Evolutionary conservation across 2,329 filamentous ascomycete genomes (phyloP).

Genomic region (Venturia pyrina): DNA sequence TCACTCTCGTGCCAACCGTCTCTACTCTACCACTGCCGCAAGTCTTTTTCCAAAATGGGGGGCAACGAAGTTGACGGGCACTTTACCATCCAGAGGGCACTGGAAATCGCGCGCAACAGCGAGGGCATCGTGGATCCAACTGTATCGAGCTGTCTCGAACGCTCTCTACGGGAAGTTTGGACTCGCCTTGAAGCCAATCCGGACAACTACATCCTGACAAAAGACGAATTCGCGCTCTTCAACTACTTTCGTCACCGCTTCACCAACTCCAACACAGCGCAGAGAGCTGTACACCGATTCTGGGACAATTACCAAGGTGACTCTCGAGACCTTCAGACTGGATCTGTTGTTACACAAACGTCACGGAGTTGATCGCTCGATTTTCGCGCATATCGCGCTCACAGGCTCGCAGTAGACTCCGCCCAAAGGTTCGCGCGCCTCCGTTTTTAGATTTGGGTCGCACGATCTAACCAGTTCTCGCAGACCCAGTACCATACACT

Average conservation of each 20-base stretch:
- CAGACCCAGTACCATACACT: neutral
- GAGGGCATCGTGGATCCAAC: slow-evolving; percentile 56
- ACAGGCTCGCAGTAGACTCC: neutral
- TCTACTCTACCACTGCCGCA: slow-evolving; percentile 17
- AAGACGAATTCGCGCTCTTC: slow-evolving; percentile 76
- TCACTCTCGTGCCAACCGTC: neutral
- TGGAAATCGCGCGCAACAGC: slow-evolving; percentile 67
- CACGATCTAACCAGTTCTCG: neutral
- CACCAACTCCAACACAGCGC: slow-evolving; percentile 39
- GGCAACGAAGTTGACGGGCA: slow-evolving; percentile 27
- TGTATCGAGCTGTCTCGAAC: slow-evolving; percentile 56
- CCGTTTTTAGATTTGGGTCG: neutral
- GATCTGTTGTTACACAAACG: neutral
- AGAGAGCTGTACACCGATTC: slow-evolving; percentile 45
- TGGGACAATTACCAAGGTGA: slow-evolving; percentile 39
- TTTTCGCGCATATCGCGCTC: neutral
- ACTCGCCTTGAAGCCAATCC: slow-evolving; percentile 53
- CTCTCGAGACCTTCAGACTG: neutral
- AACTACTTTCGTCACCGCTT: slow-evolving; percentile 71
- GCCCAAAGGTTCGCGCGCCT: neutral
- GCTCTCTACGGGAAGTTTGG: slow-evolving; percentile 52
- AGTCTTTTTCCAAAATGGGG: slow-evolving; percentile 15
- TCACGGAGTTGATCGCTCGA: neutral
- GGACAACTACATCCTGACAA: slow-evolving; percentile 60
- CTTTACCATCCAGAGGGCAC: slow-evolving; percentile 52